These are phyloP conservation scores for Pistacia integerrima DNA, from an alignment of 345 rosid genomes.

Conservation along the genomic window DNA sequence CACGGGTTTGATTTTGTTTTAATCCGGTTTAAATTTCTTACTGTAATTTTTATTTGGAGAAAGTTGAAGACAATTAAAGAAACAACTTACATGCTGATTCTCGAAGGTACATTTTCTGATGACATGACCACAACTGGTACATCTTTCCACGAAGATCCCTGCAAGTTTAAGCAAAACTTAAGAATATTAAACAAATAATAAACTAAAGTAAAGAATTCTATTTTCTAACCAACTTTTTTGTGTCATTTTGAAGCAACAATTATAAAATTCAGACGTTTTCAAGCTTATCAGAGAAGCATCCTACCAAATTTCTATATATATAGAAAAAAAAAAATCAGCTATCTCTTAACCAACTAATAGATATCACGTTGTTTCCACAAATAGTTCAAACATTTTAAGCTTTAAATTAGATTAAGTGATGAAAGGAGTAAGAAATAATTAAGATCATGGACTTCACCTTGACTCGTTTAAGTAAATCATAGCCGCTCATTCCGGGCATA, in stretches of 20 bases:
- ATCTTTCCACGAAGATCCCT: constrained; percentile 70
- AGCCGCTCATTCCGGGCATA: constrained; percentile 92
- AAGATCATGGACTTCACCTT: constrained; percentile 40
- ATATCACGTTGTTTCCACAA: background rate
- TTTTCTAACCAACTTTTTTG: background rate
- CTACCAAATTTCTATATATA: too few relatives aligned
- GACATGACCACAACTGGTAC: constrained; percentile 91
- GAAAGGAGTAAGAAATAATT: too few relatives aligned
- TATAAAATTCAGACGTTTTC: too few relatives aligned
- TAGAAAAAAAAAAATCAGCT: background rate
- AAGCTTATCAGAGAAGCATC: too few relatives aligned
- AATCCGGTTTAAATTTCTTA: too few relatives aligned
- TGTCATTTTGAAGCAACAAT: background rate
- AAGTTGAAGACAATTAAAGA: background rate
- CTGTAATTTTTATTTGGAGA: too few relatives aligned
- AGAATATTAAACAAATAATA: background rate
- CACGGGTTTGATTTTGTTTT: too few relatives aligned
- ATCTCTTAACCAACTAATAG: background rate
- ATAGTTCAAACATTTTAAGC: background rate
- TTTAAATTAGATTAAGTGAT: too few relatives aligned
- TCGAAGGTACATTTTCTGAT: constrained; percentile 81
- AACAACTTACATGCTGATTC: constrained; percentile 50
- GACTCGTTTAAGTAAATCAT: constrained; percentile 77
- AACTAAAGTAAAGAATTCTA: background rate
- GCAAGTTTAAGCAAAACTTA: constrained; percentile 9